Conservation (phyloP, 2,329 filamentous ascomycete species). For the Bertia moriformis region DNA sequence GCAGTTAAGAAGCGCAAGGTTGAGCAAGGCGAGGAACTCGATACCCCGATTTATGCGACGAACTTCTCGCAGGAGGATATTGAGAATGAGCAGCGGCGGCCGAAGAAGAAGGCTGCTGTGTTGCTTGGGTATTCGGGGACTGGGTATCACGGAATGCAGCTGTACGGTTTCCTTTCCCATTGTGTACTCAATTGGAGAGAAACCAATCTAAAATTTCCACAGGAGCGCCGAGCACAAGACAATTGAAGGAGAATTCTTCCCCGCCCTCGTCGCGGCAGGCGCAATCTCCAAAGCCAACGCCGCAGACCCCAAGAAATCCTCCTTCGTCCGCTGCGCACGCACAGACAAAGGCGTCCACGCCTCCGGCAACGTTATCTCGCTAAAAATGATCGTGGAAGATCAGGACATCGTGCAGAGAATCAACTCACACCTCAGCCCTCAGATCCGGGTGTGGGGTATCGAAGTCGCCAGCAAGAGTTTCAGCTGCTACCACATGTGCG, state of each 20-base stretch:
- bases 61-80: slow-evolving; percentile 49
- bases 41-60: slow-evolving; percentile 30
- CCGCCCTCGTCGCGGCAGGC: slow-evolving; percentile 76
- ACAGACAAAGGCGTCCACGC: slow-evolving; percentile 97
- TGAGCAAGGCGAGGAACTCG: slow-evolving; percentile 20
- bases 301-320: slow-evolving; percentile 90
- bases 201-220: neutral
- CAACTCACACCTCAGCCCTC: slow-evolving; percentile 68
- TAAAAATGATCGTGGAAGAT: slow-evolving; percentile 93
- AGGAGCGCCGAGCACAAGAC: slow-evolving; percentile 57
- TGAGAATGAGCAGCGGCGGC: slow-evolving; percentile 41
- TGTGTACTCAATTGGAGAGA: too few relatives aligned
- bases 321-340: slow-evolving; percentile 79
- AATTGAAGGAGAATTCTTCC: slow-evolving; percentile 90
- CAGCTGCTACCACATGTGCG: slow-evolving; percentile 87
- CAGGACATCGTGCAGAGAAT: slow-evolving; percentile 77
- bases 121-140: slow-evolving; percentile 52
- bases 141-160: slow-evolving; percentile 56
- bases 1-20: slow-evolving; percentile 25
- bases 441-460: slow-evolving; percentile 92
- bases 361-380: slow-evolving; percentile 82
- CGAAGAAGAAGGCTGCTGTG: slow-evolving; percentile 53
- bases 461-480: slow-evolving; percentile 79
- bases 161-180: too few relatives aligned
- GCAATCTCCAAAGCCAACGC: slow-evolving; percentile 96